Percentiles rank a stretch among this genome's conserved stretches.
Evolutionary conservation across 352 stramenopile species (phyloP).

Genomic region (Pythium rishiriense): DNA sequence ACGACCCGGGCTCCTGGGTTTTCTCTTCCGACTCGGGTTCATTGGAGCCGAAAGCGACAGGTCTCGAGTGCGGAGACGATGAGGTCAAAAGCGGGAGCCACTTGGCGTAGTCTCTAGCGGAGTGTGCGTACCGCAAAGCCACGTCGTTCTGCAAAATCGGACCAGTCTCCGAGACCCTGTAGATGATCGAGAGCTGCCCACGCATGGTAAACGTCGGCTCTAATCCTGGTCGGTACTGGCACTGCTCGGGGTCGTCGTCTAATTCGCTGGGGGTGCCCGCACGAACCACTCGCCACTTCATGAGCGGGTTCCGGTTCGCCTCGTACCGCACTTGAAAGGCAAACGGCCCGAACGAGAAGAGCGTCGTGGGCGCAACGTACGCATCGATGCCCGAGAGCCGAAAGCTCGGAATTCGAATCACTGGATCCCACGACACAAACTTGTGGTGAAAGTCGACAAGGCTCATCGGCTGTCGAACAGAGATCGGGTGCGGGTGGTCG

Average conservation of each 20-base stretch:
- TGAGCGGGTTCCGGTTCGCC: constrained; percentile 33
- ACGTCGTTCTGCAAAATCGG: constrained; percentile 7
- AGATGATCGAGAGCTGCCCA: constrained; percentile 17
- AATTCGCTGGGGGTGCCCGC: constrained; percentile 3
- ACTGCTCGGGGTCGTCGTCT: constrained; percentile 9
- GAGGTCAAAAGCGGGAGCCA: constrained; percentile 23
- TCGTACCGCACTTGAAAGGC: constrained; percentile 48
- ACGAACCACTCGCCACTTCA: constrained; percentile 50
- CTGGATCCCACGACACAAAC: constrained; percentile 46
- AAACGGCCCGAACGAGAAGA: constrained; percentile 36
- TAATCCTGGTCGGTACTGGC: not conserved
- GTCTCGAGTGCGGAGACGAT: not conserved
- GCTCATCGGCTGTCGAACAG: constrained; percentile 28
- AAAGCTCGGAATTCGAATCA: constrained; percentile 36
- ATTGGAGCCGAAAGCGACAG: not conserved
- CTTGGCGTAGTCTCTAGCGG: constrained; percentile 9
- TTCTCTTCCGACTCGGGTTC: constrained; percentile 29
- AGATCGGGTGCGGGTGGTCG: not conserved
- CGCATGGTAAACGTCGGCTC: constrained; percentile 24
- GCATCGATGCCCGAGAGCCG: constrained; percentile 31
- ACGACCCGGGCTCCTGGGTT: constrained; percentile 19
- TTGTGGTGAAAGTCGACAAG: constrained; percentile 46
- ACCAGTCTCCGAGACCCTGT: not conserved
- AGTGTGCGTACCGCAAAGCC: constrained; percentile 18
- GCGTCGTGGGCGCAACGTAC: constrained; percentile 32